Evolutionary conservation across 75 land plant species (phyloP), one percentile per base, ranked within the genome.

Genomic region (Cupressus sempervirens): DNA sequence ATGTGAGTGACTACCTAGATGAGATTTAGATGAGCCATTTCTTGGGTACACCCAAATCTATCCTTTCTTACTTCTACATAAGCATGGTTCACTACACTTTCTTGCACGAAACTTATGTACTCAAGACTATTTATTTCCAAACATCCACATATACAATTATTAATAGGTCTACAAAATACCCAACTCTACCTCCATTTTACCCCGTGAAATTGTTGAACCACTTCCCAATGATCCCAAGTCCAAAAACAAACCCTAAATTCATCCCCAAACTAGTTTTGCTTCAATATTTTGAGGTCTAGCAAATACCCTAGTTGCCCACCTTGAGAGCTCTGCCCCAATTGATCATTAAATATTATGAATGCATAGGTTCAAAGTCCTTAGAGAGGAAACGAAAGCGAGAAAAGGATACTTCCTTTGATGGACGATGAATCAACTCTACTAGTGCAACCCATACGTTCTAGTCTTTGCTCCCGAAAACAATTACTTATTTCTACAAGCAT

Each of bases 21-120:
- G 43, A 96, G 85, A 67, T 95, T 91, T 82, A 84, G 89, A 82
- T 87, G 91, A 83, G 85, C 83, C 98, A 96, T 96, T 58, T 91
- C 95, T 76, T 92, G 97, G 2, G 98, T 96, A 36, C 97, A 88
- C 56, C 98, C 98, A 92, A 96, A 96, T 11, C 98, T 97, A 88
- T 93, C 81, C 15, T 30, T 40, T 3, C 46, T 26, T n/a, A 45
- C 30, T n/a, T 50, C 81, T 43, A 45, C 81, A 79, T 45, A 79
- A 18, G 46, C 81, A 79, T 79, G 81, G 81, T 79, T 79, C 48
- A 79, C 30, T 43, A 50, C 81, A 79, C 29, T 79, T 79, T 79
- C 81, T 50, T 79, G 30, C 50, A 79, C 9, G 40, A 76, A 2
- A 32, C 20, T 38, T 76, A 40, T 76, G 18, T 76, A 76, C 38